A percentile compares a stretch with the other conserved stretches of the same genome.
phyloP scores from a whole-genome alignment of 441 rosid species.

The Eruca vesicaria region DNA sequence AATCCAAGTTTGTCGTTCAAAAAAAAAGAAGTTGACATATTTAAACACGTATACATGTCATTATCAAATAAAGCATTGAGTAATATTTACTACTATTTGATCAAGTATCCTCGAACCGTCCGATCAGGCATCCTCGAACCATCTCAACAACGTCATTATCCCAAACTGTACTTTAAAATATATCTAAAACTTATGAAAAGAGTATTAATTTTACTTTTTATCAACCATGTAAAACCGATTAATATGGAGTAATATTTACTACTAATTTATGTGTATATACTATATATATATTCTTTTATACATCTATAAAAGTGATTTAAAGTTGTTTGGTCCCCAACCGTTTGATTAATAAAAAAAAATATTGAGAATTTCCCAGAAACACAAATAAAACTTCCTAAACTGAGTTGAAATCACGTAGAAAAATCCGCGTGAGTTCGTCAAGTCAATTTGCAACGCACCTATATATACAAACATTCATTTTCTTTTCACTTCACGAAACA shows the following conservation, averaged over 20 bases:
- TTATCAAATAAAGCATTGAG: not conserved
- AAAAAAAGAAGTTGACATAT: not conserved
- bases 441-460: not conserved
- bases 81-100: not conserved
- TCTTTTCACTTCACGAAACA: not conserved
- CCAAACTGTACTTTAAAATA: not conserved
- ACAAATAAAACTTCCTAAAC: not conserved
- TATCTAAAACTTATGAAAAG: too few relatives aligned
- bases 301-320: not conserved
- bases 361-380: not conserved
- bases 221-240: too few relatives aligned
- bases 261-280: too few relatives aligned
- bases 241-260: too few relatives aligned
- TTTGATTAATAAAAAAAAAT: not conserved
- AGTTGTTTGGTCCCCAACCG: not conserved
- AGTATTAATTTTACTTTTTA: too few relatives aligned
- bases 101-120: not conserved
- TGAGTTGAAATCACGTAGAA: slow-evolving; percentile 1
- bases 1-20: too few relatives aligned
- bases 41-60: not conserved
- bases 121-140: not conserved
- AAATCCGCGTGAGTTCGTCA: not conserved
- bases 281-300: too few relatives aligned
- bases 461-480: not conserved
- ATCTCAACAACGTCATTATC: not conserved